These are phyloP conservation scores for Drechslerella stenobrocha DNA, from an alignment of 2,329 filamentous ascomycete genomes.

Conservation along the genomic window DNA sequence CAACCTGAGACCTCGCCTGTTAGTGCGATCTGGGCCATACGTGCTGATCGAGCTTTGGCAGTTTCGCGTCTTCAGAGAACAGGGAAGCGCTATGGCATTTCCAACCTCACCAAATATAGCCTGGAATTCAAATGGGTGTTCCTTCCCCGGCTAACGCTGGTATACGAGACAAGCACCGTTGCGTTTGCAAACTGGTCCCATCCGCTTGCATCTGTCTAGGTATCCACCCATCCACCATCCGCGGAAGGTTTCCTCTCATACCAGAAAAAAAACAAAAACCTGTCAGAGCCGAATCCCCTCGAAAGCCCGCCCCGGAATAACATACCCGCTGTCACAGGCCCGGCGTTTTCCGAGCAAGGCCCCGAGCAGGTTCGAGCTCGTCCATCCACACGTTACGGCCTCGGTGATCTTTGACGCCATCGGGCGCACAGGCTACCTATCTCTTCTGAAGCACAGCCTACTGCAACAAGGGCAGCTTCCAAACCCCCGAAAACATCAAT, in stretches of 20 bases:
- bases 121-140: no score
- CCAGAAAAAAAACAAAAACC: no score
- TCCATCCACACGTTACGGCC: background rate
- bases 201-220: constrained; percentile 31
- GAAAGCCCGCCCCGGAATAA: constrained; percentile 14
- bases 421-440: background rate
- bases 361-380: background rate
- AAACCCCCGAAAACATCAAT: no score
- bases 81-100: constrained; percentile 4
- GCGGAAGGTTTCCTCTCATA: constrained; percentile 8
- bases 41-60: constrained; percentile 6
- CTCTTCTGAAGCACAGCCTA: background rate
- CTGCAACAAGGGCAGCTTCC: no score
- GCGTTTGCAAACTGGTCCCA: background rate
- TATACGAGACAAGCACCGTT: no score
- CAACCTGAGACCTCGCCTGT: constrained; percentile 17
- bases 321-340: constrained; percentile 30
- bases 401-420: constrained; percentile 43
- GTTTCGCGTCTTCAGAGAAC: constrained; percentile 1
- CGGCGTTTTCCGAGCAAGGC: constrained; percentile 32
- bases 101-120: no score
- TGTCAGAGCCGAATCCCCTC: constrained; percentile 29
- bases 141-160: no score
- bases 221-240: no score
- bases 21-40: constrained; percentile 14